Conservation (phyloP, 2,329 filamentous ascomycete genomes). For the Dactylonectria estremocensis region DNA sequence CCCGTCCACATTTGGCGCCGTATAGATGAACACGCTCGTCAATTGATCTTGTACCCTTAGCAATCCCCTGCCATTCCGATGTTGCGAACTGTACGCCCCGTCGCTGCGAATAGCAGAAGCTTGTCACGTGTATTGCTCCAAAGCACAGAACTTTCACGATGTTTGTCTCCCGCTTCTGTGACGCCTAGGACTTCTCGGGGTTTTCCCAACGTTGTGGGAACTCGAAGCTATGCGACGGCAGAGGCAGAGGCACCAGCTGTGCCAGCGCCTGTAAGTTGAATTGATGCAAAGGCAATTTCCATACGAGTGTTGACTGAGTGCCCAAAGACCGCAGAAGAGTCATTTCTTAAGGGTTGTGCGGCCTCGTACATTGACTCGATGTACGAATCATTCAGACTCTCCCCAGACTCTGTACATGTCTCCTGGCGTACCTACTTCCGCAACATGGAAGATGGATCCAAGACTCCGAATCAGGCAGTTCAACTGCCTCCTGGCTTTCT, state of each 20-base stretch:
- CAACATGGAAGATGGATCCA: slow-evolving; percentile 97
- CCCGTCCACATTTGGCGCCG: background rate
- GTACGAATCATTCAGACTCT: slow-evolving; percentile 96
- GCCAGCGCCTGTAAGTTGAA: slow-evolving; percentile 1
- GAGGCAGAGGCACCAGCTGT: slow-evolving; percentile 5
- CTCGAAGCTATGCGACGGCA: slow-evolving; percentile 15
- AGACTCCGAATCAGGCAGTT: slow-evolving; percentile 96
- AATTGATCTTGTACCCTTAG: background rate
- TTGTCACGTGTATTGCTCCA: background rate
- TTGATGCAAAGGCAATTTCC: too few relatives aligned
- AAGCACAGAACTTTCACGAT: background rate
- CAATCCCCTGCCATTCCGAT: background rate
- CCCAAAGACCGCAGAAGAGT: slow-evolving; percentile 24
- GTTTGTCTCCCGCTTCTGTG: background rate
- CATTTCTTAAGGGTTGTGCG: slow-evolving; percentile 91
- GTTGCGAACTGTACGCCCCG: slow-evolving; percentile 16
- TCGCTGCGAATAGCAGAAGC: background rate
- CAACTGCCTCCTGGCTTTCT: slow-evolving; percentile 93
- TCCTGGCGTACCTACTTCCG: slow-evolving; percentile 99
- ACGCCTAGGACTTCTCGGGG: background rate
- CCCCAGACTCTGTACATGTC: slow-evolving; percentile 92
- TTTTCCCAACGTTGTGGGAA: background rate
- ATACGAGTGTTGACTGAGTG: background rate
- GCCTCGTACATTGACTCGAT: slow-evolving; percentile 99
- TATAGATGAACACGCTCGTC: background rate